Evolutionary conservation across 1,284 basidiomycete species (phyloP).

Genomic region (Fistulina hepatica): DNA sequence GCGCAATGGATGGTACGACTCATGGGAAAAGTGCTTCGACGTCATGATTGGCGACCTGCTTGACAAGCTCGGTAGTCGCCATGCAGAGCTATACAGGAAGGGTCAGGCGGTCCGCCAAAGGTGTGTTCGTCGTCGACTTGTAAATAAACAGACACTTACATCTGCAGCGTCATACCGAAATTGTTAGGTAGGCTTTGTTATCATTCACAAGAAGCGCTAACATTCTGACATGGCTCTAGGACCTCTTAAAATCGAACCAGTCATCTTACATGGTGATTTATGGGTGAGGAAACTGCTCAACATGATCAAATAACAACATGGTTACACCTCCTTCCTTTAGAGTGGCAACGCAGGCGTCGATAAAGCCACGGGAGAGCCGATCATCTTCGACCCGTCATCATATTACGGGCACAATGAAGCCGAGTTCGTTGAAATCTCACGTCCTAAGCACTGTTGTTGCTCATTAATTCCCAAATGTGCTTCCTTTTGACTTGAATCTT

Average conservation of each 20-base stretch:
- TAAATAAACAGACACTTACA: neutral
- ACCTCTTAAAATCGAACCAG: constrained; percentile 53
- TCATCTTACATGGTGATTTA: constrained; percentile 77
- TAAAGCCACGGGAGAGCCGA: constrained; percentile 39
- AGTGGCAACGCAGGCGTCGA: constrained; percentile 67
- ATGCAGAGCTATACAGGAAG: constrained; percentile 37
- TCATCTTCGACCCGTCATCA: constrained; percentile 76
- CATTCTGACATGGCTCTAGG: constrained; percentile 17
- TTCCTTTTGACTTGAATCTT: constrained; percentile 1
- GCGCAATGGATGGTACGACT: constrained; percentile 64
- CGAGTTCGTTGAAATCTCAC: constrained; percentile 63
- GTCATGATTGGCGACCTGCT: constrained; percentile 60
- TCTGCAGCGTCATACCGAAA: constrained; percentile 61
- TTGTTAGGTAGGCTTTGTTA: constrained; percentile 38
- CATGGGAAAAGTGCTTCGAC: constrained; percentile 65
- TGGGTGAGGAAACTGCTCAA: constrained; percentile 42
- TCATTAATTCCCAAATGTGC: neutral
- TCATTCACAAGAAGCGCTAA: no score
- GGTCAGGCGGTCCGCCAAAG: constrained; percentile 45
- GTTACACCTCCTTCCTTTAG: no score
- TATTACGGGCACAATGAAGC: constrained; percentile 84
- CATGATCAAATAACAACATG: no score
- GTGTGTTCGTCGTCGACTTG: constrained; percentile 30
- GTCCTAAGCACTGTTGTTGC: neutral
- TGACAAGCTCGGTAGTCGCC: constrained; percentile 37